phyloP scores from a whole-genome alignment of 306 rosid genomes.

The Pyrus pyrifolia region DNA sequence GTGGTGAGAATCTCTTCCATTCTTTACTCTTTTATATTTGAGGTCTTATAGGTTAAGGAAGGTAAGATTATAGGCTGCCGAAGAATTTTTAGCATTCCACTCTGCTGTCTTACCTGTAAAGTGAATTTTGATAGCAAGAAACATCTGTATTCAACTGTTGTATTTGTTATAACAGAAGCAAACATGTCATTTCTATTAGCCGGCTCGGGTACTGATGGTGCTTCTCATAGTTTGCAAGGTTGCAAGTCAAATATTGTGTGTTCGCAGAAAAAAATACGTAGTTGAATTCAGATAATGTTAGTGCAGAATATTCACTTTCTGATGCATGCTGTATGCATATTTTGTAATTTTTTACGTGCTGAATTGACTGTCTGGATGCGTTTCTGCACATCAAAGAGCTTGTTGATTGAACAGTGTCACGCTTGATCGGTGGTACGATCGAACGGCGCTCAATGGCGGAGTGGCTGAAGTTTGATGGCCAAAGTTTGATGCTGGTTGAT shows the following conservation, averaged over 20 bases:
- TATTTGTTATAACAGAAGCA: conserved; percentile 39
- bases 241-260: neutral
- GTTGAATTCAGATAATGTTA: neutral
- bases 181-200: conserved; percentile 30
- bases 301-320: neutral
- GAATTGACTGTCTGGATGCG: neutral
- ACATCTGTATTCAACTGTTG: conserved; percentile 51
- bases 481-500: neutral
- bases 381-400: neutral
- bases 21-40: conserved; percentile 40
- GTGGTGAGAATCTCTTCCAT: conserved; percentile 69
- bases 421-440: neutral
- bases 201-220: conserved; percentile 14
- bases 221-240: conserved; percentile 18
- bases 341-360: neutral
- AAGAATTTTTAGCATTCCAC: conserved; percentile 39
- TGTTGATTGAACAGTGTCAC: neutral
- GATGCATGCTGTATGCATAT: neutral
- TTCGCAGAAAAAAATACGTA: neutral
- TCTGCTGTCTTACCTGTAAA: conserved; percentile 70
- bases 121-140: conserved; percentile 93
- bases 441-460: neutral
- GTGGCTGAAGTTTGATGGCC: neutral
- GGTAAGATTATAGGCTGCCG: conserved; percentile 70
- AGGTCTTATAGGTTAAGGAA: conserved; percentile 58